Percentiles rank a stretch among this genome's conserved stretches.
phyloP scores from a whole-genome alignment of 140 eudicot genomes.

The Ambrosia hybrid region DNA sequence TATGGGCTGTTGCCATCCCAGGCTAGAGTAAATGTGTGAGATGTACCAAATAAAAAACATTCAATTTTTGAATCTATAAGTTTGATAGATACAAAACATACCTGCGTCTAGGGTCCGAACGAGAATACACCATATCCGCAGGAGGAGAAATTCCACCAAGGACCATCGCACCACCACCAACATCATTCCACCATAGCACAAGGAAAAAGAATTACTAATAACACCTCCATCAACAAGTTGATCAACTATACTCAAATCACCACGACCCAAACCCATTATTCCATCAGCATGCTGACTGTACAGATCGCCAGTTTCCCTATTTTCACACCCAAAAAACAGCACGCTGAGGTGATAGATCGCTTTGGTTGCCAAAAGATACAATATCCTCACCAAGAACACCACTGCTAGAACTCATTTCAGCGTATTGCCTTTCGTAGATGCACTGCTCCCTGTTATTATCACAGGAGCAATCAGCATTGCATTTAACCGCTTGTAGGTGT shows the following conservation, averaged over 20 bases:
- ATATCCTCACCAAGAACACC: too few species aligned
- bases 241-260: constrained; percentile 89
- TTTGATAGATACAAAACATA: neutral
- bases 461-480: too few species aligned
- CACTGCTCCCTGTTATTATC: too few species aligned
- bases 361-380: too few species aligned
- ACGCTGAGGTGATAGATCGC: too few species aligned
- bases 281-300: constrained; percentile 98
- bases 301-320: constrained; percentile 85
- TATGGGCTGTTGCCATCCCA: neutral
- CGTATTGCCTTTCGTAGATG: too few species aligned
- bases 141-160: constrained; percentile 90
- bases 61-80: neutral
- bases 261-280: constrained; percentile 97
- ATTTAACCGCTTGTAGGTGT: too few species aligned
- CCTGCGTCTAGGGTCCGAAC: neutral
- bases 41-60: neutral
- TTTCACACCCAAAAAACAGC: constrained; percentile 81
- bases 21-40: neutral
- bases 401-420: too few species aligned
- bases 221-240: constrained; percentile 87
- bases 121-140: neutral
- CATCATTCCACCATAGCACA: constrained; percentile 97
- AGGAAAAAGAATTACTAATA: constrained; percentile 84
- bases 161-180: constrained; percentile 98